These are phyloP conservation scores for Asterella californica DNA, from an alignment of 225 moss, liverwort and hornwort genomes.

Conservation along the genomic window DNA sequence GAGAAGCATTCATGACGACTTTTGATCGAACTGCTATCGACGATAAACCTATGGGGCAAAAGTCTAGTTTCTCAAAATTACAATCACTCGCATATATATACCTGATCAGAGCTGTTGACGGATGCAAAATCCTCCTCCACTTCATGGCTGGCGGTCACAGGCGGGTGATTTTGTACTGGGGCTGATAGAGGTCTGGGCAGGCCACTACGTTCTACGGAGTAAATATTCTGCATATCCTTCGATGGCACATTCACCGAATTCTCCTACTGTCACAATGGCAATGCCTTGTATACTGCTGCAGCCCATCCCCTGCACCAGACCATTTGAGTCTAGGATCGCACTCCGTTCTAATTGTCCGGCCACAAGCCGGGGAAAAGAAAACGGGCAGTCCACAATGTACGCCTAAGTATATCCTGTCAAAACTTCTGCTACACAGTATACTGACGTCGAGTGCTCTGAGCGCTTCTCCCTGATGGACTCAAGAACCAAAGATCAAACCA, in stretches of 20 bases:
- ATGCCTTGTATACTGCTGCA: not conserved
- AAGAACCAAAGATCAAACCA: not conserved
- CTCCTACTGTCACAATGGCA: conserved; percentile 22
- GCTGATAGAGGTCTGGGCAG: conserved; percentile 26
- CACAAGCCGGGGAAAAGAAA: not conserved
- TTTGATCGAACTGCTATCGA: not conserved
- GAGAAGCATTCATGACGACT: not conserved
- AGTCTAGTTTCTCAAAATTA: not conserved
- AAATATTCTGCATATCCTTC: conserved; percentile 50
- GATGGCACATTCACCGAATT: conserved; percentile 24
- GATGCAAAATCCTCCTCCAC: conserved; percentile 46
- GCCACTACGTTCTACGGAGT: conserved; percentile 32
- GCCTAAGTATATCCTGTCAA: not conserved
- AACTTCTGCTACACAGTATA: not conserved
- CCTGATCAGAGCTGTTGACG: conserved; percentile 41
- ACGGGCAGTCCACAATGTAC: not conserved
- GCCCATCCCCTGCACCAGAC: conserved; percentile 4
- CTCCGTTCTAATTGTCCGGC: not conserved
- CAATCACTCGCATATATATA: not conserved
- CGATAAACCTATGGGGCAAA: not conserved
- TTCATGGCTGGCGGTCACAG: conserved; percentile 26
- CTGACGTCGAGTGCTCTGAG: not conserved
- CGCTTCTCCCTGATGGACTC: not conserved
- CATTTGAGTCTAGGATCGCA: not conserved
- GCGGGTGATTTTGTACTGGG: conserved; percentile 9